Evolutionary conservation across 106 monocot species (phyloP).

Genomic region (Platanthera zijinensis): DNA sequence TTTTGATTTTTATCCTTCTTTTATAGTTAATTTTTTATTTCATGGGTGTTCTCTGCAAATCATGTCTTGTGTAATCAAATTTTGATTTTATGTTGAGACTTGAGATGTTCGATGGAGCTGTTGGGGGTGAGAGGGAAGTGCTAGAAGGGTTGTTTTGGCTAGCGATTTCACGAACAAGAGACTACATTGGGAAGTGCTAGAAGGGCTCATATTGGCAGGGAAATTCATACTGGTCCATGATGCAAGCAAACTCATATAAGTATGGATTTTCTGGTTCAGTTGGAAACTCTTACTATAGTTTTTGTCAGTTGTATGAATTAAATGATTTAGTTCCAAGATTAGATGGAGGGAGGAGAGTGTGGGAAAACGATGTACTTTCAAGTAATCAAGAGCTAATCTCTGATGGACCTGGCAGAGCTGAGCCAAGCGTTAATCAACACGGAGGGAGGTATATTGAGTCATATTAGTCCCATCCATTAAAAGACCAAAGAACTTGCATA

Average conservation of each 20-base stretch:
- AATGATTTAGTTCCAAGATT: conserved; percentile 58
- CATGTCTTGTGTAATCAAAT: too few species aligned
- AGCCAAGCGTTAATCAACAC: conserved; percentile 27
- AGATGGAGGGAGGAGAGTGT: conserved; percentile 47
- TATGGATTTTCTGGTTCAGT: conserved; percentile 45
- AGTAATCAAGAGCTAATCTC: conserved; percentile 24
- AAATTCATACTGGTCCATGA: conserved; percentile 71
- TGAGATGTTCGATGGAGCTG: too few species aligned
- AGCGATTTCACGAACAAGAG: too few species aligned
- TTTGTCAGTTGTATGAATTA: conserved; percentile 49
- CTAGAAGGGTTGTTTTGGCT: too few species aligned
- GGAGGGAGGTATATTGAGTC: conserved; percentile 66
- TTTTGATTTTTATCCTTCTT: too few species aligned
- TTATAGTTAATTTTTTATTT: too few species aligned
- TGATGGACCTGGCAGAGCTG: conserved; percentile 29
- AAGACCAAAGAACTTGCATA: not conserved
- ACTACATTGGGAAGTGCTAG: too few species aligned
- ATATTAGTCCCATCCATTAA: not conserved
- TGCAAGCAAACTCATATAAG: conserved; percentile 58
- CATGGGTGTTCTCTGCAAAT: too few species aligned
- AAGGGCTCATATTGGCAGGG: not conserved
- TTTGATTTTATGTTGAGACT: too few species aligned
- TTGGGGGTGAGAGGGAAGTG: too few species aligned
- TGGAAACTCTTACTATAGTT: conserved; percentile 54
- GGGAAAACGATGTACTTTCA: conserved; percentile 38